Conservation (phyloP, 164 flowering plant species). For the Vitis labrusca region DNA sequence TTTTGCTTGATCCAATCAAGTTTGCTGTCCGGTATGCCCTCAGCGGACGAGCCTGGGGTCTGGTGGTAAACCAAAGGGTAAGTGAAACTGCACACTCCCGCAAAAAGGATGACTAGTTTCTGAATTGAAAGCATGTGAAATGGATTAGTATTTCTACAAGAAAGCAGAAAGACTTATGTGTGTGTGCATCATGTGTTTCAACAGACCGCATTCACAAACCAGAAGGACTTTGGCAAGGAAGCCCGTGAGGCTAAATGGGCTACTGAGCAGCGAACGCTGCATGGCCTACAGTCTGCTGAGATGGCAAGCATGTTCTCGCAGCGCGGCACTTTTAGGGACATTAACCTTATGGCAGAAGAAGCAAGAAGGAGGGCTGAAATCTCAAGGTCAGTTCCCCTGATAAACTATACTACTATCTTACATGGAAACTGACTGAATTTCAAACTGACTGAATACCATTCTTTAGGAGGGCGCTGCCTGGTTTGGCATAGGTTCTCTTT, state of each 20-base stretch:
- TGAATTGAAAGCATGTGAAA: background rate
- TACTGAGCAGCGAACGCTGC: conserved; percentile 56
- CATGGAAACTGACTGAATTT: background rate
- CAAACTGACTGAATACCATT: background rate
- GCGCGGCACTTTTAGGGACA: conserved; percentile 40
- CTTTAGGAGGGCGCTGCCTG: too few species aligned
- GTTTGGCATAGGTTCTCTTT: too few species aligned
- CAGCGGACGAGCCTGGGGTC: conserved; percentile 61
- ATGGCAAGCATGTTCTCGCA: conserved; percentile 31
- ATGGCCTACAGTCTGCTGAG: conserved; percentile 55
- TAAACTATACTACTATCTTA: background rate
- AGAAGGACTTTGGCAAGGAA: conserved; percentile 73
- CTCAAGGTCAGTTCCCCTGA: conserved; percentile 49
- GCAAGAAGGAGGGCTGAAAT: conserved; percentile 80
- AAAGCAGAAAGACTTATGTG: background rate
- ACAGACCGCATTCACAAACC: conserved; percentile 68
- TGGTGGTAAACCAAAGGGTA: conserved; percentile 47
- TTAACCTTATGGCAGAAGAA: conserved; percentile 72
- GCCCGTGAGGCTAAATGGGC: conserved; percentile 80
- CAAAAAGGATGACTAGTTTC: background rate
- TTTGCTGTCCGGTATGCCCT: conserved; percentile 55
- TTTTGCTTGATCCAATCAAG: conserved; percentile 60
- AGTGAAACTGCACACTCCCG: conserved; percentile 8
- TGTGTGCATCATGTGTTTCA: background rate
- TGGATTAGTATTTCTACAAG: too few species aligned